Conservation (phyloP, 495 filamentous ascomycete species). For the Hyaloscypha variabilis region DNA sequence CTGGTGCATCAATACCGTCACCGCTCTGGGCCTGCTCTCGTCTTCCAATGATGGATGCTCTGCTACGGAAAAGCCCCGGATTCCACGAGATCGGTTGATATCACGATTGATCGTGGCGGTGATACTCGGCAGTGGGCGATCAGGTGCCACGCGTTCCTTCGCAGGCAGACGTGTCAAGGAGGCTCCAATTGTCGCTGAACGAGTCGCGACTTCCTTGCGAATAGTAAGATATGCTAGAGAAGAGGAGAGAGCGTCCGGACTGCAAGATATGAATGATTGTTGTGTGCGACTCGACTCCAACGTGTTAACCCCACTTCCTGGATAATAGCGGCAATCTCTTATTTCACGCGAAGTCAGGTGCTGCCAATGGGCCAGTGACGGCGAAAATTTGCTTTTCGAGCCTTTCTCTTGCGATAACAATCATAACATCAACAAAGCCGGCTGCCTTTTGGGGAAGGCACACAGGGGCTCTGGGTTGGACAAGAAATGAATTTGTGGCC, state of each 20-base stretch:
- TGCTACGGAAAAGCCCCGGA: not conserved
- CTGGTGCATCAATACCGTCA: constrained; percentile 17
- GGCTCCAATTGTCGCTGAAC: constrained; percentile 1
- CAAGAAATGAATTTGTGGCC: not conserved
- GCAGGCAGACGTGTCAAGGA: not conserved
- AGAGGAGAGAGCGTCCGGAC: not conserved
- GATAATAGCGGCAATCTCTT: not conserved
- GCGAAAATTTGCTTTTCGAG: not conserved
- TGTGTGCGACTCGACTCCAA: not conserved
- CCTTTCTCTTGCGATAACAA: not conserved
- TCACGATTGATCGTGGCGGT: not conserved
- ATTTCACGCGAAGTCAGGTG: not conserved
- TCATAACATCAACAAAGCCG: not conserved
- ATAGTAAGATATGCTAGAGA: not conserved
- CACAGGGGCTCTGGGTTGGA: not conserved
- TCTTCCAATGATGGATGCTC: not conserved
- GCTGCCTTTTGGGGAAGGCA: not conserved
- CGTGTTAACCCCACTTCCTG: constrained; percentile 1
- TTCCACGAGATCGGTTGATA: not conserved
- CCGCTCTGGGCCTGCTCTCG: not conserved
- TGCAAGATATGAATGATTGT: not conserved
- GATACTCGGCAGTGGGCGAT: not conserved
- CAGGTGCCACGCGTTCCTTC: not conserved
- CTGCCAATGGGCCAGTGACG: not conserved
- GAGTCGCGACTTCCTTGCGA: not conserved